phyloP scores from a whole-genome alignment of 805 yeast species.

The Lipomyces kockii region DNA sequence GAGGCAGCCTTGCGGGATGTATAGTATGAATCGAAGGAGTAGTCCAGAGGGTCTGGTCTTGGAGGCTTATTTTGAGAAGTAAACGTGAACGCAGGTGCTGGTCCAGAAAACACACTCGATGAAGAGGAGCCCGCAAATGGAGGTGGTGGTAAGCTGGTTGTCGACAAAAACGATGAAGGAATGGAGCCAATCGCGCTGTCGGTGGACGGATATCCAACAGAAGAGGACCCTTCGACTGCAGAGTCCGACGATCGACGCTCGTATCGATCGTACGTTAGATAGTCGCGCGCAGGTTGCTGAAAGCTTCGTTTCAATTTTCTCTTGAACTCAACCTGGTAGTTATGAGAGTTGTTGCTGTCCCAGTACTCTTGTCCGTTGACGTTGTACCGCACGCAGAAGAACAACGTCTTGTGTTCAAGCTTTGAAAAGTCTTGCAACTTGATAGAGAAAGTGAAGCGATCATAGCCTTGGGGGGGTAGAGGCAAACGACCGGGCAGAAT shows the following conservation, averaged over 20 bases:
- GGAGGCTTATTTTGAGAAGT: slow-evolving; percentile 20
- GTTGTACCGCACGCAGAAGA: slow-evolving; percentile 63
- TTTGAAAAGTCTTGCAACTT: slow-evolving; percentile 46
- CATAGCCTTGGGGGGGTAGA: slow-evolving; percentile 47
- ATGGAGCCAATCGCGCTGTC: slow-evolving; percentile 7
- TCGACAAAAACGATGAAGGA: neutral
- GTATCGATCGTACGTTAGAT: neutral
- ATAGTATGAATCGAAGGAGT: slow-evolving; percentile 31
- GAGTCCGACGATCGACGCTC: slow-evolving; percentile 27
- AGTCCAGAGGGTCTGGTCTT: slow-evolving; percentile 22
- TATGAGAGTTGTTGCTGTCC: slow-evolving; percentile 72
- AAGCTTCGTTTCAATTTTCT: slow-evolving; percentile 7
- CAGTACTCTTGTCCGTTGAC: slow-evolving; percentile 61
- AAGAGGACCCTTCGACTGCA: slow-evolving; percentile 4
- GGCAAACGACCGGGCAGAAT: slow-evolving; percentile 43
- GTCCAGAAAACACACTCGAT: neutral
- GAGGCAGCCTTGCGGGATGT: neutral
- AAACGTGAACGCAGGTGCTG: neutral
- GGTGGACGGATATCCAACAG: neutral
- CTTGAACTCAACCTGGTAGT: slow-evolving; percentile 60
- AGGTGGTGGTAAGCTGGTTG: neutral
- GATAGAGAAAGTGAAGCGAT: slow-evolving; percentile 71
- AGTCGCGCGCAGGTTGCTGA: neutral
- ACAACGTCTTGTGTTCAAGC: slow-evolving; percentile 44
- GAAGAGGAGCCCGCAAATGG: neutral